Base-by-base conservation (phyloP, 805 yeast genomes). In the Crinitomyces ghanaensis region DNA sequence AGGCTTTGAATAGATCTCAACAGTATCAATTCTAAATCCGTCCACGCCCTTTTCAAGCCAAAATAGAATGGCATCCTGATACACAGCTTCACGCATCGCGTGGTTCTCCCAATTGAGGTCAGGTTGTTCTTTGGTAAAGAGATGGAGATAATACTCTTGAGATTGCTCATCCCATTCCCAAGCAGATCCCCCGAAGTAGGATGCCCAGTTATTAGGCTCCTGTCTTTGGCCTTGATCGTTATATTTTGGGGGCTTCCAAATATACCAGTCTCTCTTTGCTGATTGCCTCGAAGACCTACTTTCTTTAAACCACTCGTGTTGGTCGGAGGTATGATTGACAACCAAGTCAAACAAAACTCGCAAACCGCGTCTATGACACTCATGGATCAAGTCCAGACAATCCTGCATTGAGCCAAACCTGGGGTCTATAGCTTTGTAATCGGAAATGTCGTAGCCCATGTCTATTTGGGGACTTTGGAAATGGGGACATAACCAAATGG, bases 401-500 rank as follows among this genome's bases (percentile, higher is more conserved):
- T 71, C 76, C 35, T 64, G 63, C 50, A 69, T 49, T 9, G 74
- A 63, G 21, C 78, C 79, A 49, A 67, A 72, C 37, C 54, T 57
- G 12, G 66, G 63, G 51, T 70, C 61, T 22, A 72, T 62, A 16
- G 52, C 59, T 49, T 67, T 62, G 53, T 72, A 72, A 52, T 72
- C 64, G 15, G 70, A 54, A 44, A 72, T 69, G 43, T 72, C 78
- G 48, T 72, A 72, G 3, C 78, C 78, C 77, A 72, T 72, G 48
- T 72, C 78, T 33, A 63, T 68, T 50, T 67, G 72, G 5, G 77
- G 77, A 3, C 73, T 65, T 39, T 67, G 71, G 54, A 60, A 72
- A 59, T 66, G 65, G 17, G 77, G 78, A 18, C 68, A 66, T 35
- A 72, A 50, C 78, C 78, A 72, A 26, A 72, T 51, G 8, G 66